phyloP scores from a whole-genome alignment of 2,329 filamentous ascomycete genomes.

The Delphinella strobiligena region DNA sequence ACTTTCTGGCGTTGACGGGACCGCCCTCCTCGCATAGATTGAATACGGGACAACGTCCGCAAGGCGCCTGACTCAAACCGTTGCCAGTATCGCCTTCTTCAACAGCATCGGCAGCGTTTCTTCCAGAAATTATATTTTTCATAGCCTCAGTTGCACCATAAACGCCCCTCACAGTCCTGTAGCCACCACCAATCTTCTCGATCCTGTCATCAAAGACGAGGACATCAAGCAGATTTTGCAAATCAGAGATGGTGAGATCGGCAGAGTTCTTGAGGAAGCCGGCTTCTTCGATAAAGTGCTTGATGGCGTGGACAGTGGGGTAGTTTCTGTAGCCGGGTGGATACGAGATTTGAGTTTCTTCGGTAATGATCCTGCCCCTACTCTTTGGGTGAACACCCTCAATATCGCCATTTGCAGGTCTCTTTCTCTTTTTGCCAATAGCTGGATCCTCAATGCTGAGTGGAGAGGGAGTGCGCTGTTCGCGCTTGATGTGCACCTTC shows the following conservation, averaged over 20 bases:
- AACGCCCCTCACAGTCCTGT: slow-evolving; percentile 30
- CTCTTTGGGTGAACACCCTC: slow-evolving; percentile 20
- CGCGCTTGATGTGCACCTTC: slow-evolving; percentile 26
- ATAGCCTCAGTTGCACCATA: slow-evolving; percentile 12
- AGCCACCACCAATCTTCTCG: slow-evolving; percentile 46
- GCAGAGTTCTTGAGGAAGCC: slow-evolving; percentile 57
- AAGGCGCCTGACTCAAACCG: slow-evolving; percentile 78
- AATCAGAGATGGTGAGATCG: slow-evolving; percentile 51
- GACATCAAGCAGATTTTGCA: slow-evolving; percentile 77
- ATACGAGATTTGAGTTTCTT: slow-evolving; percentile 17
- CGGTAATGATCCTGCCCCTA: slow-evolving; percentile 14
- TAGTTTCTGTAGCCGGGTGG: slow-evolving; percentile 45
- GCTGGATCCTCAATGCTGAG: background rate
- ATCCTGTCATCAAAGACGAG: slow-evolving; percentile 80
- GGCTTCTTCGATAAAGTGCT: slow-evolving; percentile 56
- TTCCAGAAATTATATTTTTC: slow-evolving; percentile 9
- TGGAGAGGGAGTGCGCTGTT: slow-evolving; percentile 5
- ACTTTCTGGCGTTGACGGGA: slow-evolving; percentile 78
- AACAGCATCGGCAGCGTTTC: slow-evolving; percentile 20
- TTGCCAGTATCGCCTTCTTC: slow-evolving; percentile 43
- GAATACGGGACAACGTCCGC: slow-evolving; percentile 85
- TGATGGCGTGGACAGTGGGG: slow-evolving; percentile 69
- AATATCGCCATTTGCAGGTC: slow-evolving; percentile 15
- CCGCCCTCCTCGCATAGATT: slow-evolving; percentile 84
- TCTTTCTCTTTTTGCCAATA: slow-evolving; percentile 22